phyloP scores from a whole-genome alignment of 495 filamentous ascomycete species.

The Stereocaulon alpinum region DNA sequence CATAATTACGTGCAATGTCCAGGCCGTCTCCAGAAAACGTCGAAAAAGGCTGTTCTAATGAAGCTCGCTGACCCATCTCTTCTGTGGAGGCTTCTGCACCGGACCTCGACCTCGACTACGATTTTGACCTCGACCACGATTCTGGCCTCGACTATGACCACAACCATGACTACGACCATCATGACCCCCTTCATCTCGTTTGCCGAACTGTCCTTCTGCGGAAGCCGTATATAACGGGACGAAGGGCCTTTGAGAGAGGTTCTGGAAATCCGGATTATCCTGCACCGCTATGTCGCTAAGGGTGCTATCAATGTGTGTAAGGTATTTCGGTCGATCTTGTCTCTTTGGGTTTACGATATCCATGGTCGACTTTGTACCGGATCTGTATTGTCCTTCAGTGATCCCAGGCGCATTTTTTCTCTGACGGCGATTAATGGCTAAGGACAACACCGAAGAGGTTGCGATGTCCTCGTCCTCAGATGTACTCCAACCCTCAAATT shows the following conservation, averaged over 20 bases:
- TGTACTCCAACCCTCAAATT: conserved; percentile 5
- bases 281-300: conserved; percentile 1
- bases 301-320: conserved; percentile 5
- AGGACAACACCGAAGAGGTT: not conserved
- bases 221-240: conserved; percentile 6
- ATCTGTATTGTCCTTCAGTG: not conserved
- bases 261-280: not conserved
- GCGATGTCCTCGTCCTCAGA: conserved; percentile 4
- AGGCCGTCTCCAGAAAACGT: no score
- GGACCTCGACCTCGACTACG: no score
- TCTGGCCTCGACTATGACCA: not conserved
- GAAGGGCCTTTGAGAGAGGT: not conserved
- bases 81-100: no score
- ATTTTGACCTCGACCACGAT: not conserved
- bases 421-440: not conserved
- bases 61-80: no score
- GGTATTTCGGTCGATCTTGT: conserved; percentile 4
- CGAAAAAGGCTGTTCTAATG: no score
- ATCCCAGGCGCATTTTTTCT: not conserved
- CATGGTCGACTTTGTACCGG: conserved; percentile 1
- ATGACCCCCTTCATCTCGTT: no score
- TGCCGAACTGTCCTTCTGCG: not conserved
- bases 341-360: conserved; percentile 4
- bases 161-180: not conserved
- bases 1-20: no score